Evolutionary conservation across 257 asterid genomes (phyloP).

Genomic region (Solanum sitiens): DNA sequence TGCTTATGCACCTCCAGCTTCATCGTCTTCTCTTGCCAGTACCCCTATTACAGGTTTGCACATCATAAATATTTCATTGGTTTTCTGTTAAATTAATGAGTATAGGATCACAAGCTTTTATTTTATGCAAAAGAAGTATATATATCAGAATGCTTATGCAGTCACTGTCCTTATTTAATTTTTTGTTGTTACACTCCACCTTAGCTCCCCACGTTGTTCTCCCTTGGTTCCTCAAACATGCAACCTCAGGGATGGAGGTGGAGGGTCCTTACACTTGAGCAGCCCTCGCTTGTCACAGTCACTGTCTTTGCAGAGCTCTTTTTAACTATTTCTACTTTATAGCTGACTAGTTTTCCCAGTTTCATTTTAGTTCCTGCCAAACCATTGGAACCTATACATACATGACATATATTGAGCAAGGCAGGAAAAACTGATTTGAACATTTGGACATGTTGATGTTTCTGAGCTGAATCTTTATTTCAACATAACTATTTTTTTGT

Average conservation of each 20-base stretch:
- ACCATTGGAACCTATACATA: not conserved
- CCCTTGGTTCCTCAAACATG: not conserved
- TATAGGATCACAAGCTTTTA: not conserved
- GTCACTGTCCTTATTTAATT: not conserved
- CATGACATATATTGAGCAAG: not conserved
- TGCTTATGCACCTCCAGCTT: slow-evolving; percentile 38
- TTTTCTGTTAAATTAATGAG: not conserved
- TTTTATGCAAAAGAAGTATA: not conserved
- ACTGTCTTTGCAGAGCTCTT: not conserved
- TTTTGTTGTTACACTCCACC: not conserved
- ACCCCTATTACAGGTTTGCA: slow-evolving; percentile 49
- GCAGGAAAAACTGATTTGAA: not conserved
- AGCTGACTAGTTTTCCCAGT: not conserved
- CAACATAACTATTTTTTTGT: not conserved
- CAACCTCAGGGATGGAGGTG: not conserved
- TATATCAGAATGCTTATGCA: not conserved
- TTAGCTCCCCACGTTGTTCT: not conserved
- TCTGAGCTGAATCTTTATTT: not conserved
- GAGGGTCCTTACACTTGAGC: not conserved
- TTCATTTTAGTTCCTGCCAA: not conserved
- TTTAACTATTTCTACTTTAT: not conserved
- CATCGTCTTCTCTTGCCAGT: slow-evolving; percentile 44
- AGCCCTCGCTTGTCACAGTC: not conserved
- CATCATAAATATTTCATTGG: not conserved
- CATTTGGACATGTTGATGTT: not conserved